phyloP scores from a whole-genome alignment of 108 stramenopile species.

The Epipyxis sp. region DNA sequence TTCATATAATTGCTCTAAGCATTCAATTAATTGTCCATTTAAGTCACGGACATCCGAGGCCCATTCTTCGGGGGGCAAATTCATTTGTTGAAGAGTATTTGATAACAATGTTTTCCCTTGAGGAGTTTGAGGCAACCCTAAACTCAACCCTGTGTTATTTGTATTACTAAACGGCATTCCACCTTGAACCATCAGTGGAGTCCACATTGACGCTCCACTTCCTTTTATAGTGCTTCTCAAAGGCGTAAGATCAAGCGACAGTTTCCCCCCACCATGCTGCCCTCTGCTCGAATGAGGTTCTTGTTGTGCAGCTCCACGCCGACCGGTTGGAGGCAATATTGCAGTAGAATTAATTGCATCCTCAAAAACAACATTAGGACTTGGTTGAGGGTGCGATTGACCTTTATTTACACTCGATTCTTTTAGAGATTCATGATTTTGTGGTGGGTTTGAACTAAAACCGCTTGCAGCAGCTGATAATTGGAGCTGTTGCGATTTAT shows the following conservation, averaged over 20 bases:
- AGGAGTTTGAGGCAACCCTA: background rate
- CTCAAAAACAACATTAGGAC: background rate
- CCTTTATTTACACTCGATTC: background rate
- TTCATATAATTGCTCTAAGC: conserved; percentile 52
- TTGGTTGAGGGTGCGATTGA: background rate
- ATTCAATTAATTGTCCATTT: conserved; percentile 51
- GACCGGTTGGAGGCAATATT: conserved; percentile 3
- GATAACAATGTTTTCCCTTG: conserved; percentile 40
- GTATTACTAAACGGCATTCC: background rate
- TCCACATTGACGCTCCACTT: background rate
- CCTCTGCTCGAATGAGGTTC: background rate
- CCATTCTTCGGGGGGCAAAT: conserved; percentile 60
- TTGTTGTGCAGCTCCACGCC: background rate
- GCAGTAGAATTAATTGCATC: background rate
- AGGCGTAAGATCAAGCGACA: background rate
- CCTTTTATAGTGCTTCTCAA: background rate
- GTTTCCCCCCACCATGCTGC: too few species aligned
- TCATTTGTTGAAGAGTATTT: conserved; percentile 36
- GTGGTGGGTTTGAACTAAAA: conserved; percentile 36
- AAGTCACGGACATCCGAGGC: conserved; percentile 50
- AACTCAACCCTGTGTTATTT: background rate
- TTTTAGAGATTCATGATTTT: conserved; percentile 33
- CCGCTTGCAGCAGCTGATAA: background rate
- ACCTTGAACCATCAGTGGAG: background rate
- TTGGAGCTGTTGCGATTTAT: background rate